Base-by-base conservation (phyloP, 1,284 basidiomycete species). In the Garcileccinum viscosum region DNA sequence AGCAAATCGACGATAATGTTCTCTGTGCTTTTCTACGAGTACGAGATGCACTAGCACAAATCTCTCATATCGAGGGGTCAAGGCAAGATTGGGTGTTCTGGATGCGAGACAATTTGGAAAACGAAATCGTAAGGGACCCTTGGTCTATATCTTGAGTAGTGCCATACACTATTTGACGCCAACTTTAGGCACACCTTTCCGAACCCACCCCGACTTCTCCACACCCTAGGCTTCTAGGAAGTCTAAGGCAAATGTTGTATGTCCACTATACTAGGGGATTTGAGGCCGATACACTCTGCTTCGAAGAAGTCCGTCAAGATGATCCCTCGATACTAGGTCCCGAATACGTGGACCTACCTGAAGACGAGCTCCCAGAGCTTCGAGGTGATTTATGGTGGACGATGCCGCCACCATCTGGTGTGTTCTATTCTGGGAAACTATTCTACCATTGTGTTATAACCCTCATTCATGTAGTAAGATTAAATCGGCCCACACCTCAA, bases 181-280 rank as follows among this genome's bases (percentile, higher is more conserved):
- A 14, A 24, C 38, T n/a, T 24, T 14, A 32, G 61, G 5, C 4
- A 4, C 50, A 58, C 24, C 9, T 63, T 35, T 27, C 50, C 2
- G 35, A 33, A 24, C 24, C 40, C 32, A 66, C 12, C 17, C 3
- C 30, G 3, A 35, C 12, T 30, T 65, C 40, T 35, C 62, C 66
- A 32, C 62, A 67, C 32, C 53, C 66, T 3, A 64, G 33, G 50
- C 62, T 67, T 42, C 40, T 67, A 15, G 62, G 62, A 22, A 67
- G 66, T 33, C 42, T 67, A 14, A 59, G 27, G 3, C 2, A 2
- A 1, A 64, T 67, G 50, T n/a, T 64, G 5, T 9, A 35, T 6
- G 4, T 11, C 19, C 32, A 67, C 38, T 67, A 65, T 22, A 37
- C 37, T 3, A 19, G 24, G 17, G 37, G 65, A 3, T 53, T 67